These are phyloP conservation scores for Leptomonas pyrrhocoris DNA, from an alignment of 208 protist genomes.

Conservation along the genomic window DNA sequence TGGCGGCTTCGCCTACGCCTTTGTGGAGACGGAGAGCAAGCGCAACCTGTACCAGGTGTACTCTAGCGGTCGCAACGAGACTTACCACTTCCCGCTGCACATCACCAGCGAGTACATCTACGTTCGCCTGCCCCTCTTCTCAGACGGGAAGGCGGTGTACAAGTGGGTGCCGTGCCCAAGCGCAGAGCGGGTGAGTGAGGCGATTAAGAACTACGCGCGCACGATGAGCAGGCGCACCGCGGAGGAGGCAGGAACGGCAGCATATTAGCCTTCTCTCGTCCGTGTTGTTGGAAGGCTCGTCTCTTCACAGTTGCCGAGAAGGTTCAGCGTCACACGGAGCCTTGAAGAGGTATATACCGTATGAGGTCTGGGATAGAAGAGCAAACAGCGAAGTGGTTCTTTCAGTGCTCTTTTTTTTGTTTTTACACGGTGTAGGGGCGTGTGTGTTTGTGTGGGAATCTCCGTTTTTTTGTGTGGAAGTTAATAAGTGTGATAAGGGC, in stretches of 20 bases:
- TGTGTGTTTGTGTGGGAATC: too few relatives aligned
- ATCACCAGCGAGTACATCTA: slow-evolving; percentile 71
- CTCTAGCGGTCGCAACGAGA: slow-evolving; percentile 45
- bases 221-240: slow-evolving; percentile 20
- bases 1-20: slow-evolving; percentile 69
- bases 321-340: too few relatives aligned
- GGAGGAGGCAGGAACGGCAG: not conserved
- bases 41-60: slow-evolving; percentile 69
- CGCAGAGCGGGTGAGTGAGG: slow-evolving; percentile 80
- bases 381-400: too few relatives aligned
- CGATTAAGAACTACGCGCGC: slow-evolving; percentile 71
- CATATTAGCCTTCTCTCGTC: not conserved
- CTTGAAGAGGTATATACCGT: too few relatives aligned
- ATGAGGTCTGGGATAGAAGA: too few relatives aligned
- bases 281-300: not conserved
- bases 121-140: slow-evolving; percentile 66
- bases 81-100: slow-evolving; percentile 78
- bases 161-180: slow-evolving; percentile 80
- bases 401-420: too few relatives aligned
- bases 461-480: too few relatives aligned
- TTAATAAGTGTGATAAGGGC: too few relatives aligned
- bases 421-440: too few relatives aligned
- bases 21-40: slow-evolving; percentile 61
- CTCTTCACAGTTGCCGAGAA: not conserved
- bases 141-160: slow-evolving; percentile 30